Base-by-base conservation (phyloP, 1,139 yeast species). In the Scheffersomyces illinoinensis region DNA sequence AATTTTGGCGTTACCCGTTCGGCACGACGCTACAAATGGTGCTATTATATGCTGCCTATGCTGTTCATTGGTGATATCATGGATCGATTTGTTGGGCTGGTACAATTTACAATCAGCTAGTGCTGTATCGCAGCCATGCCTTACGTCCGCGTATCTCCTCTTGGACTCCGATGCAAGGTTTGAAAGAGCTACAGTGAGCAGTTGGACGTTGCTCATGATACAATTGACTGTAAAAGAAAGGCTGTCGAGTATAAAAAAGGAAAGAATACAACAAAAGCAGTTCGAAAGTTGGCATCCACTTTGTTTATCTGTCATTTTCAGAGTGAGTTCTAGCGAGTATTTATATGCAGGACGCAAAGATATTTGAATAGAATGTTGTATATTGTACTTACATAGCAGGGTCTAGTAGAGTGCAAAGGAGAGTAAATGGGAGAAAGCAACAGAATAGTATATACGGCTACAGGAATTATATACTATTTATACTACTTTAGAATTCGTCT, bases 1-100 rank as follows among this genome's bases (percentile, higher is more conserved):
- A 63, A 90, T 82, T 70, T 91, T 91, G 12, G 89, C 88, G 70
- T 90, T 91, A 54, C 91, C 85, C 0, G 95, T 84, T 21, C 87
- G 82, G 66, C 97, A 89, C 0, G 97, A 89, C 52, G 87, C 71
- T 19, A 90, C 73, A 62, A 92, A 89, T 0, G 98, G 98, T 2
- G 79, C 75, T 7, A 88, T 80, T 61, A 92, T 83, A 50, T 83
- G 85, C 0, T 85, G 78, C 61, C 82, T 77, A 23, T 78, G 73
- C 2, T 78, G 66, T 8, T 82, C 68, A 47, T 72, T 74, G 63
- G 62, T 47, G 52, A 65, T 62, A 5, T 65, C 69, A n/a, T 56
- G 58, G 19, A 75, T 62, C 50, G 65, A 60, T 8, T 60, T 59
- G 1, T 61, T 57, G 17, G 66, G 60, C 10, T 63, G 63, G 46